phyloP scores from a whole-genome alignment of 129 eudicot genomes.

The Tagetes erecta region DNA sequence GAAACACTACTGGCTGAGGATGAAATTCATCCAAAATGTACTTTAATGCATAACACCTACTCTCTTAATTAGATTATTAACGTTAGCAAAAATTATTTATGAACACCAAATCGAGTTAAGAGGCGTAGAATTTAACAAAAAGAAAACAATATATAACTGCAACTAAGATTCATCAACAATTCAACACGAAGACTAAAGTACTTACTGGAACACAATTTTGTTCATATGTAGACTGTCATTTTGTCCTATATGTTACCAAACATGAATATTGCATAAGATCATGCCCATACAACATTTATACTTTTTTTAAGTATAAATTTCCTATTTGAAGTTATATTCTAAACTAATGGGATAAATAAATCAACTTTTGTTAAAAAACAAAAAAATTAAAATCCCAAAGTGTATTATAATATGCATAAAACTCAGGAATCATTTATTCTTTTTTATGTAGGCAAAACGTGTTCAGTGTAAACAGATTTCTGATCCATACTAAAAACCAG shows the following conservation, averaged over 20 bases:
- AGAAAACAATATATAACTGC: background rate
- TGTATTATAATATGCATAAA: background rate
- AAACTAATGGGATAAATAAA: background rate
- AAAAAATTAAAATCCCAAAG: background rate
- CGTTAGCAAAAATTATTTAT: background rate
- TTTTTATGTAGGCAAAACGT: background rate
- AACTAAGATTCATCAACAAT: background rate
- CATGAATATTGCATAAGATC: background rate
- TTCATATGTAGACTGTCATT: background rate
- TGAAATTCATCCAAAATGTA: background rate
- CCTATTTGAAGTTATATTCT: no score
- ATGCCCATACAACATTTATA: background rate
- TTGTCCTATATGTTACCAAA: background rate
- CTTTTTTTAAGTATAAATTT: no score
- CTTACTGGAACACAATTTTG: background rate
- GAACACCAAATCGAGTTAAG: background rate
- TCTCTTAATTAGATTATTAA: background rate
- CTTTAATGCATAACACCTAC: background rate
- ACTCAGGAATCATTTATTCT: background rate
- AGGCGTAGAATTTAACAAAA: background rate
- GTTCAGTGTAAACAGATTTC: background rate
- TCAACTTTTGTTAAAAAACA: no score
- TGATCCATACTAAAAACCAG: background rate
- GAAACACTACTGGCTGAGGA: background rate
- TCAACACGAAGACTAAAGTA: background rate